Evolutionary conservation across 768 basidiomycete genomes (phyloP).

Genomic region (Macrolepiota dolichaula): DNA sequence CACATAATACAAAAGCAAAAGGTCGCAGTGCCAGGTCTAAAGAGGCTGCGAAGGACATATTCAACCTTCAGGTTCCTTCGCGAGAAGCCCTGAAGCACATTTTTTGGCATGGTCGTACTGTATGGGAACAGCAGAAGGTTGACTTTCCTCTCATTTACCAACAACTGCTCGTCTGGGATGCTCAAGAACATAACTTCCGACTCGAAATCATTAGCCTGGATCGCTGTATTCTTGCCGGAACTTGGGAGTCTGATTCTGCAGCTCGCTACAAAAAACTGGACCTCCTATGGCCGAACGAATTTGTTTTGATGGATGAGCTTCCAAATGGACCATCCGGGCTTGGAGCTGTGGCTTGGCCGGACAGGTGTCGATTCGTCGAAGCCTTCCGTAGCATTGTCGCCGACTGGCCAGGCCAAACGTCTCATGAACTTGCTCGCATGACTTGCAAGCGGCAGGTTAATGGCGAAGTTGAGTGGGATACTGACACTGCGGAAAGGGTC

Average conservation of each 20-base stretch:
- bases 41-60: neutral
- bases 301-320: neutral
- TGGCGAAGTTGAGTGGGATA: neutral
- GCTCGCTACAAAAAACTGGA: neutral
- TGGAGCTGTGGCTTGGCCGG: neutral
- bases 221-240: neutral
- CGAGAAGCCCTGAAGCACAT: neutral
- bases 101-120: neutral
- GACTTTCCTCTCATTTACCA: neutral
- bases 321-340: neutral
- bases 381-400: neutral
- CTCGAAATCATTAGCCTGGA: conserved; percentile 12
- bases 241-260: neutral
- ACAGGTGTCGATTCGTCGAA: conserved; percentile 4
- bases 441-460: neutral
- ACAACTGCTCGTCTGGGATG: conserved; percentile 12
- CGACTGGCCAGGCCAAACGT: neutral
- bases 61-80: neutral
- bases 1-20: neutral
- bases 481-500: neutral
- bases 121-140: neutral
- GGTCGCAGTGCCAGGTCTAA: neutral
- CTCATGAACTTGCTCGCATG: neutral
- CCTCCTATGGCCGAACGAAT: neutral
- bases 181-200: conserved; percentile 16